Evolutionary conservation across 805 yeast species (phyloP), one percentile per base, ranked within the genome.

Genomic region (Komagataella pastoris): DNA sequence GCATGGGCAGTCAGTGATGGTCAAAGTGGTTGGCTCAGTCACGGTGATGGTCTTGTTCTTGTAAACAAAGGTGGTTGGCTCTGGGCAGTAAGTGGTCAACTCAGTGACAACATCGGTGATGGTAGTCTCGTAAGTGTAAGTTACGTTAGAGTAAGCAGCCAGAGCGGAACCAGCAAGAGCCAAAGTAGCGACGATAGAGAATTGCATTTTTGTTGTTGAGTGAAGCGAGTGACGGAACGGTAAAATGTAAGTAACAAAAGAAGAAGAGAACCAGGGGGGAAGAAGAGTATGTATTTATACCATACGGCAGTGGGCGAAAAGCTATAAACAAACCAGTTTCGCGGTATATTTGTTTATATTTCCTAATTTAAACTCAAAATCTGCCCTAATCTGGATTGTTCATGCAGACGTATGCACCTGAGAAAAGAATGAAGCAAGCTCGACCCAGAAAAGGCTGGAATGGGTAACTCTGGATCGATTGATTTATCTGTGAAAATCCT

Each of bases 1-100:
- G 76, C 95, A 87, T 66, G 90, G 90, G 70, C 86, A 81, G 76
- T 87, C 83, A 62, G 95, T 84, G 79, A 86, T 76, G 67, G 93
- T 86, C 62, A 87, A 69, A 59, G 95, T 86, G 67, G 91, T 84
- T 55, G 91, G 81, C 61, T 68, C 82, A 55, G 90, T 80, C 65
- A 83, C 88, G 58, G 85, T 79, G 79, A 79, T 76, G 64, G 91
- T 84, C 66, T 66, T 65, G 74, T 75, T 75, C 77, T 81, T 82
- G 68, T 81, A 79, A 57, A 72, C 74, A 54, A 86, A 61, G 54
- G 76, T 69, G 60, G 95, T 87, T 50, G 95, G 70, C 56, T 63
- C 71, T 67, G 95, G 95, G 71, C 95, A 86, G 84, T 82, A 85
- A 61, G 95, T 85, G 71, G 85, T 80, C 77, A 72, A 76, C 63